Conservation (phyloP, 306 rosid genomes). For the Cajanus cajan region DNA sequence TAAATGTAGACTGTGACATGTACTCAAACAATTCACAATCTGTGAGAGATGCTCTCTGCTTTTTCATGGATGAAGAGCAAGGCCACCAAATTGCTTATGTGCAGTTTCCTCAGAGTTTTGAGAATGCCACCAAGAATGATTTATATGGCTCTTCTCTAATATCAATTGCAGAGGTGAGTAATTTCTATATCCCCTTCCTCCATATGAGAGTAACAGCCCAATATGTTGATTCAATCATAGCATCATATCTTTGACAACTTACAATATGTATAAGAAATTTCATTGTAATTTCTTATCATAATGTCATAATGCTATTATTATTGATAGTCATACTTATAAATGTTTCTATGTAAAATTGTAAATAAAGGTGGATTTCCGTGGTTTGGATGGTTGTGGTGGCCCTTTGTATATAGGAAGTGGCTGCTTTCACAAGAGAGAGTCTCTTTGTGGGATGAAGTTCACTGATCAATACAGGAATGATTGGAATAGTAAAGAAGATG, state of each 20-base stretch:
- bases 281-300: not conserved
- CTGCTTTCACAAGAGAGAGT: slow-evolving; percentile 75
- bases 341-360: too few relatives aligned
- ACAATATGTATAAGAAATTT: not conserved
- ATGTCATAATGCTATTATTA: not conserved
- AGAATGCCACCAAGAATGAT: slow-evolving; percentile 62
- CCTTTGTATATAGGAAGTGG: slow-evolving; percentile 67
- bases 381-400: slow-evolving; percentile 73
- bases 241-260: not conserved
- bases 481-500: slow-evolving; percentile 25
- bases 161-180: slow-evolving; percentile 40
- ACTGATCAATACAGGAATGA: slow-evolving; percentile 35
- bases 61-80: slow-evolving; percentile 73
- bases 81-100: slow-evolving; percentile 74
- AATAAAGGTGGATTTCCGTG: slow-evolving; percentile 58
- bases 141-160: slow-evolving; percentile 40
- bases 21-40: slow-evolving; percentile 67
- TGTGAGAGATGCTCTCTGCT: slow-evolving; percentile 73
- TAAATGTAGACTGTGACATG: slow-evolving; percentile 88
- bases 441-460: slow-evolving; percentile 60
- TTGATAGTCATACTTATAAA: not conserved
- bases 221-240: not conserved
- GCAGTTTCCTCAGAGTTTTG: slow-evolving; percentile 62
- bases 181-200: too few relatives aligned
- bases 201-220: too few relatives aligned